Percentiles rank a stretch among this genome's conserved stretches.
These are phyloP conservation scores for Fusarium haematococcum DNA, from an alignment of 2,329 filamentous ascomycete genomes.

Conservation along the genomic window DNA sequence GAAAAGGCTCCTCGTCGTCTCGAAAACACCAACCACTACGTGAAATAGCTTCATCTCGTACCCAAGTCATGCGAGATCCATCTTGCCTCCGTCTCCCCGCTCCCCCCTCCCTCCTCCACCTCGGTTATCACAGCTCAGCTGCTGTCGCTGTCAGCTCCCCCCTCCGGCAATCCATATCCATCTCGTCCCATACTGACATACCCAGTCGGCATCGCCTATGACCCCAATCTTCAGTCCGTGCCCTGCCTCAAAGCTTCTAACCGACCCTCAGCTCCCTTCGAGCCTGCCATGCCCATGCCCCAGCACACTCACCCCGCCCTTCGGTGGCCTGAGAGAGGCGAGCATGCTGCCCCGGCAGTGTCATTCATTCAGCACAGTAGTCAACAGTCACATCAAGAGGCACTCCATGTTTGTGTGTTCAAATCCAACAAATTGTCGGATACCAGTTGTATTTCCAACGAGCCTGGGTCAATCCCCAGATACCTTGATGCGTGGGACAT, in stretches of 20 bases:
- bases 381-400: not conserved
- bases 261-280: not conserved
- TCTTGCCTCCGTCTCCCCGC: not conserved
- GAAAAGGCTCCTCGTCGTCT: not conserved
- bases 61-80: not conserved
- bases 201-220: not conserved
- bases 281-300: not conserved
- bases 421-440: constrained; percentile 17
- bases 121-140: not conserved
- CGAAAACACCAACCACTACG: not conserved
- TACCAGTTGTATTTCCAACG: constrained; percentile 26
- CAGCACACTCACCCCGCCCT: not conserved
- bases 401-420: constrained; percentile 11
- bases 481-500: constrained; percentile 21
- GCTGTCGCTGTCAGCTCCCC: not conserved
- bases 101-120: not conserved
- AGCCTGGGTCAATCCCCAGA: constrained; percentile 15
- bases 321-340: not conserved
- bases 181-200: not conserved
- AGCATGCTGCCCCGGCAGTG: not conserved
- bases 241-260: not conserved
- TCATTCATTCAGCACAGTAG: not conserved
- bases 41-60: not conserved
- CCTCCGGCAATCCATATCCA: not conserved
- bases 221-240: not conserved